A percentile compares a stretch with the other conserved stretches of the same genome.
phyloP scores from a whole-genome alignment of 345 rosid genomes.

The Ailanthus altissimus region DNA sequence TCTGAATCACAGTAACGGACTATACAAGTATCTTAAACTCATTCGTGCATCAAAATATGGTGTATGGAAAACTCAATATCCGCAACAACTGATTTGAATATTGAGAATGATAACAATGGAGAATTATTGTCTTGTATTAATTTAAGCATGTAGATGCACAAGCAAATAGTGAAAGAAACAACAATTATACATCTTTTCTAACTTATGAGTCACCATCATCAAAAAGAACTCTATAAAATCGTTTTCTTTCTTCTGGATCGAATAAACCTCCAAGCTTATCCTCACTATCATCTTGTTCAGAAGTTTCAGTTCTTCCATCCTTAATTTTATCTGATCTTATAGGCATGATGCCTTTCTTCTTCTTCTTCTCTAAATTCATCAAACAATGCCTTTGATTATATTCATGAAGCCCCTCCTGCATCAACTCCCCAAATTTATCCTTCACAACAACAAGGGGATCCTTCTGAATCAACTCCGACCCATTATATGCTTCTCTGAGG shows the following conservation, averaged over 20 bases:
- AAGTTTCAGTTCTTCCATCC: slow-evolving; percentile 29
- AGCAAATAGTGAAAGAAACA: background rate
- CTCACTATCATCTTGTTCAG: slow-evolving; percentile 49
- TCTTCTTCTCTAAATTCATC: slow-evolving; percentile 65
- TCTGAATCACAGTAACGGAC: background rate
- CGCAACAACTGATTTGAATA: background rate
- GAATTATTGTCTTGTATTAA: background rate
- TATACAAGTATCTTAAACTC: background rate
- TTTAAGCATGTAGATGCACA: background rate
- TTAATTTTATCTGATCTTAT: slow-evolving; percentile 39
- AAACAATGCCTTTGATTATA: slow-evolving; percentile 55
- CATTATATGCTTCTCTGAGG: slow-evolving; percentile 75
- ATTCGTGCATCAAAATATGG: background rate
- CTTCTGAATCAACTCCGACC: slow-evolving; percentile 69
- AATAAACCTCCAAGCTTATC: slow-evolving; percentile 60
- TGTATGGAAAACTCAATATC: no score
- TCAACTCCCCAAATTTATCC: slow-evolving; percentile 84
- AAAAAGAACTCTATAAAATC: slow-evolving; percentile 77
- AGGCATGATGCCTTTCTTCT: slow-evolving; percentile 51
- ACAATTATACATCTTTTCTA: slow-evolving; percentile 6
- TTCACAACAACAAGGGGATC: slow-evolving; percentile 79
- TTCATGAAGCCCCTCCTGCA: slow-evolving; percentile 89
- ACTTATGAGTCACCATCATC: slow-evolving; percentile 46
- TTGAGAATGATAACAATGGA: background rate
- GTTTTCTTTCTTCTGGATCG: slow-evolving; percentile 79